A percentile compares a stretch with the other conserved stretches of the same genome.
These are phyloP conservation scores for Rhizopus sp. DNA, from an alignment of 371 early-diverging fungal genomes.

Conservation along the genomic window DNA sequence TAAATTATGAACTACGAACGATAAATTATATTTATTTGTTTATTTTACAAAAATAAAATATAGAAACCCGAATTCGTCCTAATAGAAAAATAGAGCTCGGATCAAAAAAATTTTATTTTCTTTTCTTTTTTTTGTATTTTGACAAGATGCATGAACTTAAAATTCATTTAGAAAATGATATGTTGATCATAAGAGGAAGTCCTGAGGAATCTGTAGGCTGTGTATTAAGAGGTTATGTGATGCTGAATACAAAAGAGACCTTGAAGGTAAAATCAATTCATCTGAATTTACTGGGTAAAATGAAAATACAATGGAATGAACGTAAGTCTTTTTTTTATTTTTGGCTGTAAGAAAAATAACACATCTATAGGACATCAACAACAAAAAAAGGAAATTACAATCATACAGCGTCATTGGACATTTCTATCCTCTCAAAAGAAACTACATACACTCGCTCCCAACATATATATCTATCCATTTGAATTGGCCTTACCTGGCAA, in stretches of 20 bases:
- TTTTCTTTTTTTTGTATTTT: constrained; percentile 1
- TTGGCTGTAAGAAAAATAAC: background rate
- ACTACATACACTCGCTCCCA: constrained; percentile 16
- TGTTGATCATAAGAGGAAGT: constrained; percentile 28
- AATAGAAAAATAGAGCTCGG: background rate
- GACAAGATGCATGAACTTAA: constrained; percentile 21
- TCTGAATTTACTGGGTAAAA: constrained; percentile 27
- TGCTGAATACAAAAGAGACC: constrained; percentile 22
- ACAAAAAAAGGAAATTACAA: constrained; percentile 23
- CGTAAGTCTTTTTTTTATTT: constrained; percentile 18
- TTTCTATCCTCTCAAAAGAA: constrained; percentile 30
- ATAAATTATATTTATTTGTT: background rate
- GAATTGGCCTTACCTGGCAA: constrained; percentile 40
- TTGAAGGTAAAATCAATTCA: constrained; percentile 34
- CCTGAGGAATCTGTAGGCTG: constrained; percentile 41
- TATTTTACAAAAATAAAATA: constrained; percentile 1
- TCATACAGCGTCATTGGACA: constrained; percentile 33
- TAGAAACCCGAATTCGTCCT: background rate
- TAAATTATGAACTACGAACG: background rate
- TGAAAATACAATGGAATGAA: constrained; percentile 35
- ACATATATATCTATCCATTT: constrained; percentile 38
- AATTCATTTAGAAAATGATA: constrained; percentile 28
- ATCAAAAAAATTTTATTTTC: constrained; percentile 3
- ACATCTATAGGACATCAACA: constrained; percentile 19
- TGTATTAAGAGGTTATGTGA: constrained; percentile 33